Evolutionary conservation across 2,329 filamentous ascomycete species (phyloP).

Genomic region (Ophiostoma pallidulum): DNA sequence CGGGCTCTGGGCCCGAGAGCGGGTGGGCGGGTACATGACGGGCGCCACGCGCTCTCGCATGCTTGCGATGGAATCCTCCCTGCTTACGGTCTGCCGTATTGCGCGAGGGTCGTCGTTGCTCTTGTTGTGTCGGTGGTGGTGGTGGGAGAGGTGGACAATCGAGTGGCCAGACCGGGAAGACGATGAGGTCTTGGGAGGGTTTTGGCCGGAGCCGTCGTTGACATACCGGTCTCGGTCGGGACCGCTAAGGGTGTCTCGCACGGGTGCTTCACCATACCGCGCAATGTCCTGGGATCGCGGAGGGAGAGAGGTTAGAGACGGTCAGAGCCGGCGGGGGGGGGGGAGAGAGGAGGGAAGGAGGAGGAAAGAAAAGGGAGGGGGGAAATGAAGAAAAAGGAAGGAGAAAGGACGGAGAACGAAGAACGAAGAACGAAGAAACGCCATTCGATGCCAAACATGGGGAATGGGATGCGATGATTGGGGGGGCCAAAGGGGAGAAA

Average conservation of each 20-base stretch:
- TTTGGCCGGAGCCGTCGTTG: slow-evolving; percentile 37
- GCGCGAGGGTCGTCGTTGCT: slow-evolving; percentile 58
- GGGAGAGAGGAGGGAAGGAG: neutral
- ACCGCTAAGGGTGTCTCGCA: slow-evolving; percentile 59
- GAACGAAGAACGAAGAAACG: neutral
- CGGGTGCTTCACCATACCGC: slow-evolving; percentile 67
- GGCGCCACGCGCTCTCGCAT: slow-evolving; percentile 40
- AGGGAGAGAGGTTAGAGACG: neutral
- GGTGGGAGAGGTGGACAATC: slow-evolving; percentile 55
- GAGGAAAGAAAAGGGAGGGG: neutral
- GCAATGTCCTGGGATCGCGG: slow-evolving; percentile 67
- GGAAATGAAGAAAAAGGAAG: neutral
- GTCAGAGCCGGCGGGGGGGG: neutral
- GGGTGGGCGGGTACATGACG: slow-evolving; percentile 32
- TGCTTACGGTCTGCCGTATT: slow-evolving; percentile 61
- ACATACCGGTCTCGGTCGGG: slow-evolving; percentile 60
- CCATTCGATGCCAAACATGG: too few relatives aligned
- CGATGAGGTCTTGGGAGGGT: slow-evolving; percentile 52
- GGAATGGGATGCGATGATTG: too few relatives aligned
- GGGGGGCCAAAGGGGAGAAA: too few relatives aligned
- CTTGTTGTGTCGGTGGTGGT: slow-evolving; percentile 52
- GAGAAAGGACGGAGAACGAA: too few relatives aligned
- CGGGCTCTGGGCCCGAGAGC: slow-evolving; percentile 65
- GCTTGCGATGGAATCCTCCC: slow-evolving; percentile 59
- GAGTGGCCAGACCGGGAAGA: slow-evolving; percentile 51